phyloP scores from a whole-genome alignment of 2,329 filamentous ascomycete species.

The Alternaria arbusti region DNA sequence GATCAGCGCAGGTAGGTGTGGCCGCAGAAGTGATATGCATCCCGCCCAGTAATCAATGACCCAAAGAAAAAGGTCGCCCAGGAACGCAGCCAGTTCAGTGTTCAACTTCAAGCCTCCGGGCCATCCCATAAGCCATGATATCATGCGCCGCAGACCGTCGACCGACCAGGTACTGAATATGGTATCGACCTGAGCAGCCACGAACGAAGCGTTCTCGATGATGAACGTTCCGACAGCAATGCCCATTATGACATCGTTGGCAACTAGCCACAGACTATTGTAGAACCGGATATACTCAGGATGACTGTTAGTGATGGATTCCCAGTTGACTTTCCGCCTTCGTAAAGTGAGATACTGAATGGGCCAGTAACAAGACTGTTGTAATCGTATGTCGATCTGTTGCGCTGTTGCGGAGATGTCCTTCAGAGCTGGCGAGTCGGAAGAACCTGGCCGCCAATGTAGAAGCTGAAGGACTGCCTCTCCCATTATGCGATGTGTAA shows the following conservation, averaged over 20 bases:
- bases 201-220: constrained; percentile 88
- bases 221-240: constrained; percentile 97
- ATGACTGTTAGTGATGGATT: constrained; percentile 92
- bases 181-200: constrained; percentile 78
- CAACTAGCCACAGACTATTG: constrained; percentile 97
- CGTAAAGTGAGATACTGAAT: constrained; percentile 93
- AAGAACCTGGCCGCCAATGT: constrained; percentile 78
- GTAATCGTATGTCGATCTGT: constrained; percentile 93
- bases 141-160: constrained; percentile 84
- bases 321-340: constrained; percentile 90
- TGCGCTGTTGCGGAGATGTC: constrained; percentile 96
- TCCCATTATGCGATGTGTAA: constrained; percentile 79
- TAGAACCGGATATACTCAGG: constrained; percentile 99
- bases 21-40: constrained; percentile 78
- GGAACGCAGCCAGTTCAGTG: constrained; percentile 87
- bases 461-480: constrained; percentile 80
- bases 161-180: constrained; percentile 84
- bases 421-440: constrained; percentile 83
- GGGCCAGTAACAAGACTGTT: constrained; percentile 99
- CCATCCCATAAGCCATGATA: constrained; percentile 95
- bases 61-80: constrained; percentile 96
- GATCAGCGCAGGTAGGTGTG: constrained; percentile 82
- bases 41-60: constrained; percentile 97
- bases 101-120: constrained; percentile 89
- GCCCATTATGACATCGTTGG: constrained; percentile 98